Evolutionary conservation across 192 early-diverging fungal genomes (phyloP).

Genomic region (Backusella tuberculispora): DNA sequence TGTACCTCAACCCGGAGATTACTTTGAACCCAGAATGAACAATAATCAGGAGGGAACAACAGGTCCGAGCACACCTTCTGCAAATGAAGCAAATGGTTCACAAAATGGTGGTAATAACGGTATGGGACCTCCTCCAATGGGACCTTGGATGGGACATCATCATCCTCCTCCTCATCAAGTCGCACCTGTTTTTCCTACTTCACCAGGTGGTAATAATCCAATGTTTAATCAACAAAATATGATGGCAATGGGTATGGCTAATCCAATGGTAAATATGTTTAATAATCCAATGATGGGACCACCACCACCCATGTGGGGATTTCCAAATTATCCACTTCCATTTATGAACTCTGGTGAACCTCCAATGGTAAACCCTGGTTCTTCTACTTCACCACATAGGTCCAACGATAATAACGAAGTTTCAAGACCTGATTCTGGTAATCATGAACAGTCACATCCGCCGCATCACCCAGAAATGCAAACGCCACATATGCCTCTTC

Average conservation of each 20-base stretch:
- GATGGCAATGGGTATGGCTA: conserved; percentile 3
- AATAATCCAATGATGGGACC: conserved; percentile 1
- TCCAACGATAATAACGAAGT: neutral
- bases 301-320: neutral
- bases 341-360: neutral
- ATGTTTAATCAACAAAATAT: conserved; percentile 15
- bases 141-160: neutral
- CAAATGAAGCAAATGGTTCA: neutral
- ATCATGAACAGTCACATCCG: neutral
- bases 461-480: conserved; percentile 6
- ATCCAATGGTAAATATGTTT: conserved; percentile 1
- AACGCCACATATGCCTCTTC: neutral
- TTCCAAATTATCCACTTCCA: neutral
- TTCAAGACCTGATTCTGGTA: neutral
- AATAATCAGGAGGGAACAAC: conserved; percentile 7
- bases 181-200: neutral
- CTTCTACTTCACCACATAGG: neutral
- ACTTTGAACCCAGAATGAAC: neutral
- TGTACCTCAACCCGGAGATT: conserved; percentile 12
- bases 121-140: neutral
- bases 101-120: neutral
- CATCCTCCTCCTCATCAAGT: neutral
- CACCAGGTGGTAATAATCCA: neutral
- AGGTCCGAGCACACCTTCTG: conserved; percentile 9
- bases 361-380: neutral